Conservation (phyloP, 495 filamentous ascomycete species). For the Aspergillus mulundensis region DNA sequence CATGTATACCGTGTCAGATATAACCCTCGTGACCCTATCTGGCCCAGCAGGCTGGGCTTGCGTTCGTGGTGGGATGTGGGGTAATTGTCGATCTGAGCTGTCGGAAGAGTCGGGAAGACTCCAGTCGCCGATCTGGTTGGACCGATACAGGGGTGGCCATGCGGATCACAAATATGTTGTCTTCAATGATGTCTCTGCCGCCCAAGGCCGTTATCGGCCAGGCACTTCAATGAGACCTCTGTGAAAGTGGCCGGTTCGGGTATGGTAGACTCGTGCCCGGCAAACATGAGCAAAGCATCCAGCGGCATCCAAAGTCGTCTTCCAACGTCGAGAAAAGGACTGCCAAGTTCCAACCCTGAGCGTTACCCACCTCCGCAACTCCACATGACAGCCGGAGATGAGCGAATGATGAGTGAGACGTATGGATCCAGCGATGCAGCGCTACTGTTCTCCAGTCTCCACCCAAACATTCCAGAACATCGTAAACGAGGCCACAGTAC, state of each 20-base stretch:
- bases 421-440: slow-evolving; percentile 1
- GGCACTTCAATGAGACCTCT: neutral
- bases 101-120: neutral
- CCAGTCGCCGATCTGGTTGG: slow-evolving; percentile 2
- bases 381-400: neutral
- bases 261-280: neutral
- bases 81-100: neutral
- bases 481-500: neutral
- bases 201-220: neutral
- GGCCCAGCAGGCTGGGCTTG: neutral
- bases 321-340: neutral
- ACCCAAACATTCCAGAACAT: slow-evolving; percentile 1
- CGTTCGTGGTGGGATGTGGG: neutral
- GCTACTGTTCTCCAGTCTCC: slow-evolving; percentile 1
- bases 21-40: neutral
- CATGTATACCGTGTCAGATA: neutral
- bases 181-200: neutral
- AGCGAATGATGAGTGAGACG: neutral
- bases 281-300: neutral
- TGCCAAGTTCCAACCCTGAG: neutral
- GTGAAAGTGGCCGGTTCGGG: neutral
- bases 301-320: neutral
- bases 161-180: neutral
- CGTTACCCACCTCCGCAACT: neutral
- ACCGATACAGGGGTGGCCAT: neutral